Evolutionary conservation across 306 rosid genomes (phyloP), one percentile per base, ranked within the genome.

Genomic region (Myrica gale): DNA sequence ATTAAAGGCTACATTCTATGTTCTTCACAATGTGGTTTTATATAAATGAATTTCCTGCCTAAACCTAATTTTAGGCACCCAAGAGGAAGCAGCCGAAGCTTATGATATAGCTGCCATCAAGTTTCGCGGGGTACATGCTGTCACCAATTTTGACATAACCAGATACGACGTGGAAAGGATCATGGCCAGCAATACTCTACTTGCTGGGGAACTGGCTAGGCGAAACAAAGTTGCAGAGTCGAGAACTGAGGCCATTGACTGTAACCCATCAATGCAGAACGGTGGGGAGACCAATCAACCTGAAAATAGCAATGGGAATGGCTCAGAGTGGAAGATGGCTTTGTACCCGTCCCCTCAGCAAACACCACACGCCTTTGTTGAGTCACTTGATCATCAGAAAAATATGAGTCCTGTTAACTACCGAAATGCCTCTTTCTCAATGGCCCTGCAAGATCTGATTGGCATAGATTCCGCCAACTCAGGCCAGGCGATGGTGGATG

Each of bases 21-120:
- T 3, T 60, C 19, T 68, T 9, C 56, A 4, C 1, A 11, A 63
- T 66, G n/a, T 48, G 20, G 20, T 79, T 47, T 47, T 16, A 5
- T 13, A 6, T 32, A 32, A 32, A 32, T 32, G 8, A 17, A 39
- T 7, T 51, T 5, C 46, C 20, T 68, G 6, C 6, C 10, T 26
- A 23, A 61, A 79, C 47, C 46, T 6, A 75, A 70, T 79, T 70
- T 75, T 82, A 96, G 99, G 98, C 79, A 96, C 99, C 7, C 99
- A 96, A 75, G 99, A 96, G 93, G 99, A 96, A 87, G 99, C 99
- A 57, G 99, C 99, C 0, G 98, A 92, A 78, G 99, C 99, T 11
- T 96, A 96, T 70, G 99, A 96, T 78, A 74, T 96, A 66, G 99
- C 99, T 6, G 99, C 99, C 10, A 90, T 96, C 44, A 96, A 96